Percentiles rank a stretch among this genome's conserved stretches.
phyloP scores from a whole-genome alignment of 495 filamentous ascomycete species.

The Tirmania nivea region DNA sequence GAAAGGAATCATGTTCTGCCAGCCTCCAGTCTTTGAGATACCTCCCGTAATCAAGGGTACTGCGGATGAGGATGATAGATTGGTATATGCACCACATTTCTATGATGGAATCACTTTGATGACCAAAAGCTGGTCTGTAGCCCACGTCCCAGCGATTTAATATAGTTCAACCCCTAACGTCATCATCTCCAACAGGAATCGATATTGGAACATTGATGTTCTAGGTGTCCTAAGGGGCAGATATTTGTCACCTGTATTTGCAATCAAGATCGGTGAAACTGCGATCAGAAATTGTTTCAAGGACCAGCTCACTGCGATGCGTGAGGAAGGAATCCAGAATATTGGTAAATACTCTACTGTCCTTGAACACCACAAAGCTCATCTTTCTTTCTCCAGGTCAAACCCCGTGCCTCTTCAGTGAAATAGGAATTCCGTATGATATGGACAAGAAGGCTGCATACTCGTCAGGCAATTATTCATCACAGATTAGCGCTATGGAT shows the following conservation, averaged over 20 bases:
- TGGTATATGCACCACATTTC: slow-evolving; percentile 86
- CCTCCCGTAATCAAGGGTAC: slow-evolving; percentile 77
- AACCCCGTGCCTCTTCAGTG: slow-evolving; percentile 76
- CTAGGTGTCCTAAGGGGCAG: slow-evolving; percentile 75
- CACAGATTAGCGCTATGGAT: slow-evolving; percentile 85
- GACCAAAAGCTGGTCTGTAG: slow-evolving; percentile 74
- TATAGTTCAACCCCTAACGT: too few relatives aligned
- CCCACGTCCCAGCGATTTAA: background rate
- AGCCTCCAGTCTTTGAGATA: slow-evolving; percentile 78
- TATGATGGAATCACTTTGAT: slow-evolving; percentile 93
- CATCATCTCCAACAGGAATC: slow-evolving; percentile 34
- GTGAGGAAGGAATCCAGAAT: slow-evolving; percentile 69
- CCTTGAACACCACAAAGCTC: background rate
- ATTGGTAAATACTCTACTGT: slow-evolving; percentile 24
- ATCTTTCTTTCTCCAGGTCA: slow-evolving; percentile 27
- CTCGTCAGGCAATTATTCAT: slow-evolving; percentile 86
- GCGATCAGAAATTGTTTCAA: slow-evolving; percentile 88
- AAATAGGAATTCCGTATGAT: slow-evolving; percentile 95
- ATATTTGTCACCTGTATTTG: slow-evolving; percentile 72
- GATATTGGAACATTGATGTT: slow-evolving; percentile 91
- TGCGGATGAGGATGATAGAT: slow-evolving; percentile 62
- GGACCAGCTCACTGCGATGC: slow-evolving; percentile 73
- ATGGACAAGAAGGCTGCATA: slow-evolving; percentile 96
- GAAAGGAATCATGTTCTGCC: slow-evolving; percentile 68
- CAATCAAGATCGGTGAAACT: slow-evolving; percentile 77